A percentile compares a stretch with the other conserved stretches of the same genome.
Evolutionary conservation across 1,139 yeast genomes (phyloP).

Genomic region (Yamadazyma atlantica): DNA sequence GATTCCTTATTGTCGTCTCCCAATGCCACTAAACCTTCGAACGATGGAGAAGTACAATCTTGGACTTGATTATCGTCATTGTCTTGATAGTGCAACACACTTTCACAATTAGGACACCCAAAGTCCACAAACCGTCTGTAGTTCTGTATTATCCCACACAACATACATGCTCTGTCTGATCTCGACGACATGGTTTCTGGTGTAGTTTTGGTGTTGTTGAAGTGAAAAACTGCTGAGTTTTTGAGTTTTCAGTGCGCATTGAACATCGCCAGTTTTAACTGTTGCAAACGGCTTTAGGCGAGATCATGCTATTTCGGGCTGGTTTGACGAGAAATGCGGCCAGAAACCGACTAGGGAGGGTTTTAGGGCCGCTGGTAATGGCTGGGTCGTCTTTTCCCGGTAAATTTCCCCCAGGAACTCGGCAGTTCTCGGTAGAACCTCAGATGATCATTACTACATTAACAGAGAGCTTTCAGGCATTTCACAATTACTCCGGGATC

Average conservation of each 20-base stretch:
- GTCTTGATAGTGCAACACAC: constrained; percentile 74
- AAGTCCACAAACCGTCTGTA: constrained; percentile 68
- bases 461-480: constrained; percentile 44
- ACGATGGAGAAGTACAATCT: constrained; percentile 94
- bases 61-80: constrained; percentile 81
- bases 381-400: too few species aligned
- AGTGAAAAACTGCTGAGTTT: too few species aligned
- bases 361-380: too few species aligned
- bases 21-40: constrained; percentile 92
- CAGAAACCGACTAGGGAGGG: not conserved
- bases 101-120: constrained; percentile 98
- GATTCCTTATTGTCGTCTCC: constrained; percentile 78
- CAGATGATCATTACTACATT: constrained; percentile 19
- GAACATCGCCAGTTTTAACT: not conserved
- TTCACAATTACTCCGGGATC: constrained; percentile 58
- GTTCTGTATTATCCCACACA: constrained; percentile 90
- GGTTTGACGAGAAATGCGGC: not conserved
- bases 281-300: not conserved
- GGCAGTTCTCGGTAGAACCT: constrained; percentile 13
- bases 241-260: not conserved
- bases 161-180: constrained; percentile 94
- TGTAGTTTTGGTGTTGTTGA: too few species aligned
- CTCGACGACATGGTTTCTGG: constrained; percentile 54
- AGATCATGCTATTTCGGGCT: not conserved
- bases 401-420: not conserved